A percentile compares a stretch with the other conserved stretches of the same genome.
phyloP scores from a whole-genome alignment of 1,284 basidiomycete genomes.

The Ustilago crameri region DNA sequence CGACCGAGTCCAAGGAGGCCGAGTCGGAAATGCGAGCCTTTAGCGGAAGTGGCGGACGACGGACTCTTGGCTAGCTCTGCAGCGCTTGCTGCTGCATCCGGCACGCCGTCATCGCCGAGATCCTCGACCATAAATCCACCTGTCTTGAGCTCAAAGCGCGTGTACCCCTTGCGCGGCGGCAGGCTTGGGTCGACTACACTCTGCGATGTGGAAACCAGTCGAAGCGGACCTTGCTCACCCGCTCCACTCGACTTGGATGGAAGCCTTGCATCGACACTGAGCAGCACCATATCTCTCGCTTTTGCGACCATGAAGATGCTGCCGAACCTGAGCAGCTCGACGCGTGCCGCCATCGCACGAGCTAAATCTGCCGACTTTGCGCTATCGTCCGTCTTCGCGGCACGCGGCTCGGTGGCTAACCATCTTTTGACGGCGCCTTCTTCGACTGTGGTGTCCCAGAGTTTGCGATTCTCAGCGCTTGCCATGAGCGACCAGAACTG shows the following conservation, averaged over 20 bases:
- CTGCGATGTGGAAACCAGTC: constrained; percentile 54
- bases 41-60: constrained; percentile 12
- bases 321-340: constrained; percentile 56
- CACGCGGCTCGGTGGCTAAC: constrained; percentile 23
- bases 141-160: constrained; percentile 51
- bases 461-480: constrained; percentile 50
- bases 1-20: constrained; percentile 34
- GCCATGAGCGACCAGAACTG: constrained; percentile 65
- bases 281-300: constrained; percentile 56
- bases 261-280: constrained; percentile 54
- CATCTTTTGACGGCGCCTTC: constrained; percentile 44
- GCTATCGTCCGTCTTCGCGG: neutral
- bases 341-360: constrained; percentile 31
- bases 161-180: constrained; percentile 55
- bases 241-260: constrained; percentile 18
- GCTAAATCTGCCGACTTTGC: constrained; percentile 10
- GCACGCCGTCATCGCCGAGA: constrained; percentile 48
- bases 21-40: constrained; percentile 32
- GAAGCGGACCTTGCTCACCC: constrained; percentile 15
- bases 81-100: constrained; percentile 6
- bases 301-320: constrained; percentile 64
- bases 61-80: constrained; percentile 26
- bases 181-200: constrained; percentile 44
- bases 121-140: constrained; percentile 64
- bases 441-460: constrained; percentile 58